Evolutionary conservation across 805 yeast species (phyloP), one percentile per base, ranked within the genome.

Genomic region (Ogataea pilisensis): DNA sequence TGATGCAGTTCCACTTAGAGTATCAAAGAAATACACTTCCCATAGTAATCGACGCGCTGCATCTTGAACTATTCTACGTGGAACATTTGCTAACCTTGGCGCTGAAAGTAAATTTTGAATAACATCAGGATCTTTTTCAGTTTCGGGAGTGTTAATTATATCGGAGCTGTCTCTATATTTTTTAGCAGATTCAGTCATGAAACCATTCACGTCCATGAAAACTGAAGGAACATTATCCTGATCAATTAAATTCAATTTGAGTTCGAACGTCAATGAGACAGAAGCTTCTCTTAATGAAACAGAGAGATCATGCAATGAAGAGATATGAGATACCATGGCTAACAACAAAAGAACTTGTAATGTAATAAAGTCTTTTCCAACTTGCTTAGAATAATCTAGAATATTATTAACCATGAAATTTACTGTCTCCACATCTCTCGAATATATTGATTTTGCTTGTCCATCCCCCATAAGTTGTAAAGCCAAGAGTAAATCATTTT

Each of bases 401-500:
- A 68, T 53, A 31, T 66, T 63, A 18, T 54, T 52, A 1, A 70
- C 56, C 20, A 64, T 43, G 44, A 61, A 69, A 37, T 65, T 66
- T 3, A 70, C 62, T 2, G 69, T 64, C 44, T 63, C 71, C 13
- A 66, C 63, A 45, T 70, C 71, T 38, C 53, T 60, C 4, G 70
- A 49, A 40, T 66, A 71, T 25, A 56, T 49, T 1, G 57, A 42
- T 5, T 64, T 42, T 1, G 66, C 51, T 45, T 72, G 75, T 3
- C 79, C 80, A 41, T 72, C 78, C 1, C 72, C 74, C 14, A 75
- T 57, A 3, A 75, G 45, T 44, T 73, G 71, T 77, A 75, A 72
- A 1, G 72, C 66, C 2, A 65, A 56, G 5, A 75, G 31, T n/a
- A 73, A 43, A 43, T 75, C 79, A 28, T 57, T 57, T 20, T 66